Base-by-base conservation (phyloP, 73 alveolate species). In the Paramecium sexaurelia region DNA sequence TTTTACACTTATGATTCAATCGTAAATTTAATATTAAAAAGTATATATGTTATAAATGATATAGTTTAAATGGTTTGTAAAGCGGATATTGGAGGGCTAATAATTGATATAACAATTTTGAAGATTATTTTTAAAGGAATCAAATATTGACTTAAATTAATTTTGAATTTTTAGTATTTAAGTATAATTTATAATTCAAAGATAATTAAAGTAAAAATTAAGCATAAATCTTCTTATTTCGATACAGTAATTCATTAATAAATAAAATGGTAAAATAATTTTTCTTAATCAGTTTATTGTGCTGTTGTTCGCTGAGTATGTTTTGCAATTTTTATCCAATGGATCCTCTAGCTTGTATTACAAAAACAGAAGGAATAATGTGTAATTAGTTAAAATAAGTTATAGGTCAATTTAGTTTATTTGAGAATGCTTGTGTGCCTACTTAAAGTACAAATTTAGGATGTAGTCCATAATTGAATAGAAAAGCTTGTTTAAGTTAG, bases 61-160 rank as follows among this genome's bases (percentile, higher is more conserved):
- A 4, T n/a, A 88, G 85, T 29, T 82, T 88, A 68, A 88, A 69
- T 19, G 75, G 71, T 71, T 68, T 20, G 29, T 39, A 84, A 17
- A 45, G 75, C 7, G 91, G 55, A 36, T 66, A 86, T 45, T 86
- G 93, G 93, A 86, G 93, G 85, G 93, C 93, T n/a, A 55, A n/a
- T n/a, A n/a, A 85, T 56, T 86, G 93, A 88, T 86, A 86, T 66
- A 88, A 86, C 35, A 86, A 86, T 32, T 86, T 33, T 71, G 36
- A 86, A 61, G 61, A 86, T 47, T 86, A 61, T 45, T 86, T 71
- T 75, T 51, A 86, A n/a, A 29, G 93, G 93, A 6, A 86, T 86
- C 41, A 36, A 66, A 27, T 86, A 66, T 86, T 86, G 93, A 86
- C 17, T 51, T 51, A 51, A 51, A 51, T 51, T n/a, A 51, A 66